Base-by-base conservation (phyloP, 345 rosid species). In the Syzygium grande region DNA sequence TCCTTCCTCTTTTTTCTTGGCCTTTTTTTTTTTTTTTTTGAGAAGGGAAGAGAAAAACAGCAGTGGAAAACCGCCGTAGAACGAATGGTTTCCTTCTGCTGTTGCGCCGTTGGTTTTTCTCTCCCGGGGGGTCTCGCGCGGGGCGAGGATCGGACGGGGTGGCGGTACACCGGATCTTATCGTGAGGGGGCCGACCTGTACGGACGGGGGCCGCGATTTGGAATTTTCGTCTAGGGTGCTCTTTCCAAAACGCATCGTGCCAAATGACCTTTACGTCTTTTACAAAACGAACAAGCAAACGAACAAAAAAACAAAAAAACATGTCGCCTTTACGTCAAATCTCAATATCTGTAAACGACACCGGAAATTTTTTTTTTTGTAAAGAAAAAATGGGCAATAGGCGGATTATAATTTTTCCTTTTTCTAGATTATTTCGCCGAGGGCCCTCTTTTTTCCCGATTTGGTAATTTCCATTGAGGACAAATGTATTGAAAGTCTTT, bases 91-190 rank as follows among this genome's bases (percentile, higher is more conserved):
- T 30, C 1, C 12, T 58, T 10, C 16, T 16, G 6, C 78, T 30
- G 78, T 34, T 34, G 78, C 78, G 78, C 78, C 78, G 78, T 30
- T 29, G 78, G 7, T 43, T 65, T 65, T 65, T 38, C 41, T 43
- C 43, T 0, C 11, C 0, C 3, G 63, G n/a, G 11, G n/a, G n/a
- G n/a, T n/a, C n/a, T 2, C 11, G 22, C 11, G 5, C 7, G 27
- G 80, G 80, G 79, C 23, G 43, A 9, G 79, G 79, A 68, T 68
- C 79, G 43, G 80, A 41, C 49, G 80, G 49, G 79, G 49, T 12
- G 49, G 3, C 46, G 83, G 79, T 2, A 2, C 79, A 65, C 43
- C 79, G 23, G 79, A 30, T 8, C 43, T 16, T 16, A 65, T 0
- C 23, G 22, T 65, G 79, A 65, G 43, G 80, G 80, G 27, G 11